A percentile compares a stretch with the other conserved stretches of the same genome.
Conservation (phyloP, 108 stramenopile genomes). For the Mediolabrus comicus region DNA sequence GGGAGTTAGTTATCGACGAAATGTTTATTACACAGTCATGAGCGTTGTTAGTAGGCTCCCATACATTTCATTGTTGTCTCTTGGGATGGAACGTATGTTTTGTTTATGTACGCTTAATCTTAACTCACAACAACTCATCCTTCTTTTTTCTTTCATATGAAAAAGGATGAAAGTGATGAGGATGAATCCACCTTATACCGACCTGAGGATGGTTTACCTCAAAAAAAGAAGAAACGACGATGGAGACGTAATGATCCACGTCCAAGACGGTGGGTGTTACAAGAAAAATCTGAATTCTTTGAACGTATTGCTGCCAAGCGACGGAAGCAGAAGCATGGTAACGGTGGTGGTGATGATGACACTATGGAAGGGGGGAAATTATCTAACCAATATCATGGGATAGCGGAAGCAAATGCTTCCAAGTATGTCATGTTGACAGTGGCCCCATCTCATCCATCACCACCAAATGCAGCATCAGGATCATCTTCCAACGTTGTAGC, state of each 20-base stretch:
- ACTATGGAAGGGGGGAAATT: constrained; percentile 21
- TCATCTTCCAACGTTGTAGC: constrained; percentile 1
- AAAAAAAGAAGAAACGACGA: constrained; percentile 53
- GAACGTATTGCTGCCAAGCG: constrained; percentile 62
- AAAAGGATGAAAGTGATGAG: constrained; percentile 64
- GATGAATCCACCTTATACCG: constrained; percentile 33
- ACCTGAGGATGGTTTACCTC: background rate
- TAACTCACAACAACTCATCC: background rate
- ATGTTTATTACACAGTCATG: background rate
- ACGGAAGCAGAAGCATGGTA: constrained; percentile 25
- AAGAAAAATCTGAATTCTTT: constrained; percentile 75
- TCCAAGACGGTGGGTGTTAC: constrained; percentile 77
- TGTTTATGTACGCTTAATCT: background rate
- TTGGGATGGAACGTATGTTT: background rate
- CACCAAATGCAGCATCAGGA: background rate
- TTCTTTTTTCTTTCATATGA: background rate
- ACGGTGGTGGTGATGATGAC: background rate
- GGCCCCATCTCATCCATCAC: constrained; percentile 2
- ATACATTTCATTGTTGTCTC: background rate
- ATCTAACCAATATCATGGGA: constrained; percentile 71
- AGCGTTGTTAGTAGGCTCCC: constrained; percentile 34
- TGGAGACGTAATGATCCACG: constrained; percentile 67
- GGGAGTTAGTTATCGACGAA: constrained; percentile 19
- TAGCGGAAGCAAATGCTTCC: constrained; percentile 72
- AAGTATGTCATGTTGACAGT: constrained; percentile 65